These are phyloP conservation scores for Rhizopogon hawkerae DNA, from an alignment of 1,284 basidiomycete genomes.

Conservation along the genomic window DNA sequence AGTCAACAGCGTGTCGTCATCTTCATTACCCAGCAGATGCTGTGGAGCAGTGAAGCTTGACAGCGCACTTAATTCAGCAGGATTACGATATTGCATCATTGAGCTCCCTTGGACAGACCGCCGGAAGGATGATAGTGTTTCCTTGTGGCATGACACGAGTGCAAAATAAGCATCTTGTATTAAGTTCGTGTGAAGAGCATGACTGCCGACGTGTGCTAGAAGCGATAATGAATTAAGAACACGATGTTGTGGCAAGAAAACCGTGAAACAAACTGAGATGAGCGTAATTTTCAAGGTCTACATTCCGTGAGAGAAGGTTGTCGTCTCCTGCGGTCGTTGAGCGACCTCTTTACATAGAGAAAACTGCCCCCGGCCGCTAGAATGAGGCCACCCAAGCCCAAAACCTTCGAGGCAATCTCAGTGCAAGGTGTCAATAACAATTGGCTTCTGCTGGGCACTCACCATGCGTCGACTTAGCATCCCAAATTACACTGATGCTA, in stretches of 20 bases:
- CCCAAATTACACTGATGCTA: background rate
- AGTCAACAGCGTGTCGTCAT: background rate
- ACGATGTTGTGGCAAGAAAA: background rate
- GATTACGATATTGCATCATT: conserved; percentile 1
- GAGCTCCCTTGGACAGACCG: background rate
- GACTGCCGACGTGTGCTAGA: too few relatives aligned
- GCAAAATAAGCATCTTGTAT: background rate
- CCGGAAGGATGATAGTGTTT: background rate
- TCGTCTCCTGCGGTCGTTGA: conserved; percentile 21
- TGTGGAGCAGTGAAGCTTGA: background rate
- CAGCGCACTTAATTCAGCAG: background rate
- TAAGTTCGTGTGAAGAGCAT: background rate
- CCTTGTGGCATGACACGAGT: background rate
- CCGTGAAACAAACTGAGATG: background rate
- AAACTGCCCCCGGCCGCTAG: conserved; percentile 23
- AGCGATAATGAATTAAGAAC: background rate
- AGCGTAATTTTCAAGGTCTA: background rate
- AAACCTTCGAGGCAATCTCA: conserved; percentile 1
- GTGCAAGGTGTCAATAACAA: background rate
- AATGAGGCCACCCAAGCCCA: conserved; percentile 21
- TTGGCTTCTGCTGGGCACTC: background rate
- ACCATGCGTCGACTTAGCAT: conserved; percentile 3
- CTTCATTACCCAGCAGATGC: background rate
- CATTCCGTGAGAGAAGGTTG: background rate
- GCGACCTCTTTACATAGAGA: conserved; percentile 24